Base-by-base conservation (phyloP, 768 basidiomycete species). In the Hebeloma cylindrosporum region DNA sequence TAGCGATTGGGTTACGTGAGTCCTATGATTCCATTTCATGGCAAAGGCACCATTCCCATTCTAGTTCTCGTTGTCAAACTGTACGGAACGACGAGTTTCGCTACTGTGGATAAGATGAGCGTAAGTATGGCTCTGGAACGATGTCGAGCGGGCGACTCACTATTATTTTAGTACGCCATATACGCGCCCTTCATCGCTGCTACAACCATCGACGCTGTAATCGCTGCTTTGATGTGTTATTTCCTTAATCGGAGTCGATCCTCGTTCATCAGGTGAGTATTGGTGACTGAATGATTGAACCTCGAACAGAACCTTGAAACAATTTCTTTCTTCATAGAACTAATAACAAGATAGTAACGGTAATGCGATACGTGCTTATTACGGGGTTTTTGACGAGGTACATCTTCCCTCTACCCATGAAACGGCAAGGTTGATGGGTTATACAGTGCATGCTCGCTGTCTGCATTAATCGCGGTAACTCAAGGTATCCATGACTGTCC, bases 131-230 rank as follows among this genome's bases (percentile, higher is more conserved):
- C 16, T 5, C 17, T 13, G 29, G 22, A 14, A 26, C 16, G 11
- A 13, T 14, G 23, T 8, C 43, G 21, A 9, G 23, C 23, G 30
- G 18, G 38, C 40, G 21, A 30, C 5, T 6, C 7, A 7, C 6
- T 22, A 20, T 9, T 34, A 27, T 8, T n/a, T n/a, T 20, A 73
- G 70, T 74, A 71, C 70, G 63, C 64, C 2, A 62, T 75, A 37
- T 56, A 64, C 26, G 55, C 67, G 3, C 69, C 71, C 1, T 62
- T 75, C 4, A 65, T 66, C 2, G 61, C 72, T 0, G 60, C 68
- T 6, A 74, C 73, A 1, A 41, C 58, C n/a, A 71, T 73, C 41
- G 74, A 75, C 44, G 64, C 72, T 38, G 39, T 69, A 22, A 68
- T 73, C 26, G 52, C 62, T 3, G 38, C 40, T 0, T 58, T 61